Evolutionary conservation across 768 basidiomycete genomes (phyloP).

Genomic region (Amyloporia xantha): DNA sequence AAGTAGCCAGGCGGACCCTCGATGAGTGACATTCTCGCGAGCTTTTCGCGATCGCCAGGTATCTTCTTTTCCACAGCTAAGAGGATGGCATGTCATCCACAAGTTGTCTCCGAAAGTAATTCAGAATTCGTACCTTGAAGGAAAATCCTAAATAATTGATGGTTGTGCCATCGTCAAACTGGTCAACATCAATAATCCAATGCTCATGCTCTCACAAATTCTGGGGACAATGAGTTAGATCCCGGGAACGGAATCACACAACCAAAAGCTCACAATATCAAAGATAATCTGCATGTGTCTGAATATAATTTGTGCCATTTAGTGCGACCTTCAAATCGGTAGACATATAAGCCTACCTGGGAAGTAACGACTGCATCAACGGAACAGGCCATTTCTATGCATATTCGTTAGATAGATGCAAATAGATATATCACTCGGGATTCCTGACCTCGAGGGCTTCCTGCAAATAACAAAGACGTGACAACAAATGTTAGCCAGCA

Average conservation of each 20-base stretch:
- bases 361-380: conserved; percentile 77
- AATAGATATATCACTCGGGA: background rate
- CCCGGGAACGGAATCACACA: background rate
- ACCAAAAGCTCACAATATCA: conserved; percentile 58
- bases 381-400: conserved; percentile 86
- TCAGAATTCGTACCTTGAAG: conserved; percentile 47
- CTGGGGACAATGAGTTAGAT: conserved; percentile 22
- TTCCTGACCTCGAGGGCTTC: conserved; percentile 56
- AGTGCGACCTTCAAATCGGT: background rate
- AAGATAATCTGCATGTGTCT: conserved; percentile 89
- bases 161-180: too few species aligned
- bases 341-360: conserved; percentile 27
- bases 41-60: conserved; percentile 77
- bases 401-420: background rate
- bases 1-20: conserved; percentile 53
- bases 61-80: conserved; percentile 84
- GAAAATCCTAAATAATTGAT: conserved; percentile 65
- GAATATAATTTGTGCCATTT: background rate
- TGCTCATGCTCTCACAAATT: conserved; percentile 48
- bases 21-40: conserved; percentile 86
- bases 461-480: too few species aligned
- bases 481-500: conserved; percentile 4
- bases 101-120: background rate
- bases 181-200: too few species aligned
- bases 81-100: background rate